Percentiles rank a stretch among this genome's conserved stretches.
phyloP scores from a whole-genome alignment of 106 monocot genomes.

The Gastrodia elata region DNA sequence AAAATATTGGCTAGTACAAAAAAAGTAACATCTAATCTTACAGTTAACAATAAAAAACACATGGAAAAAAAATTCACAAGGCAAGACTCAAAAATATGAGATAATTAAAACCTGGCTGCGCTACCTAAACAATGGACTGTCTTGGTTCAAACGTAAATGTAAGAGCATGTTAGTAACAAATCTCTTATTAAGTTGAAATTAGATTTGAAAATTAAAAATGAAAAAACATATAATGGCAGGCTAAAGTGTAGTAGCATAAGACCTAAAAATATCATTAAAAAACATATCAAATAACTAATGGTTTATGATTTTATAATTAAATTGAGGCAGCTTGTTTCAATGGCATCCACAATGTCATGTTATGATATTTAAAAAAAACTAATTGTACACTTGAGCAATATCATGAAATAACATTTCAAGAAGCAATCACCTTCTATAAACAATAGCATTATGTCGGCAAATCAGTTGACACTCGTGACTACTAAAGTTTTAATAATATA shows the following conservation, averaged over 20 bases:
- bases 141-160: background rate
- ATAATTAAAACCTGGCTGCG: too few species aligned
- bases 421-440: too few species aligned
- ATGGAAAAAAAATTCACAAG: background rate
- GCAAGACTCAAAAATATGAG: background rate
- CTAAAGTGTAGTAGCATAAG: background rate
- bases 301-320: background rate
- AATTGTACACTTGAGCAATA: too few species aligned
- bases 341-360: background rate
- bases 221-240: too few species aligned
- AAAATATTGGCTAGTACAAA: background rate
- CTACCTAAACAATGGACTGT: background rate
- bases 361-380: too few species aligned
- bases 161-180: too few species aligned
- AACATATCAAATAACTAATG: background rate
- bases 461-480: too few species aligned
- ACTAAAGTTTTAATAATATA: too few species aligned
- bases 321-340: background rate
- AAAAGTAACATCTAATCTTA: background rate
- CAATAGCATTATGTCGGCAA: too few species aligned
- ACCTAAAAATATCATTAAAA: background rate
- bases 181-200: too few species aligned
- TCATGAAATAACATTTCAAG: too few species aligned
- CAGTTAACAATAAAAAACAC: background rate
- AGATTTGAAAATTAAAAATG: too few species aligned